Evolutionary conservation across 208 protist genomes (phyloP).

Genomic region (Angomonas ambiguus): DNA sequence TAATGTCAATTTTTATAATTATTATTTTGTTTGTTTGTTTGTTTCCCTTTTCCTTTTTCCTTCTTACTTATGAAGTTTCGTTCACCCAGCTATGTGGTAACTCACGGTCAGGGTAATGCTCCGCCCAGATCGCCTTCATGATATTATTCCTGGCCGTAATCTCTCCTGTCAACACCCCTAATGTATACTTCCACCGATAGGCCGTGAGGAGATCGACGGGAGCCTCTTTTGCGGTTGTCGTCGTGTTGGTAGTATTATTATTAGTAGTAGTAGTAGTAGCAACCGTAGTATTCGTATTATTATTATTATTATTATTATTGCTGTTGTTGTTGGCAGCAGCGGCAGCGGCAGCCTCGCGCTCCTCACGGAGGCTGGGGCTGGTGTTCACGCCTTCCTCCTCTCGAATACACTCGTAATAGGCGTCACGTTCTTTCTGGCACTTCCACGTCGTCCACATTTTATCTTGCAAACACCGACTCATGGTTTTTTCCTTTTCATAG

Average conservation of each 20-base stretch:
- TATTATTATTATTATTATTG: background rate
- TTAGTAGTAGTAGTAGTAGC: background rate
- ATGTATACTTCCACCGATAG: slow-evolving; percentile 82
- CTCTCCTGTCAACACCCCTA: slow-evolving; percentile 74
- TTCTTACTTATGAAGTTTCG: slow-evolving; percentile 16
- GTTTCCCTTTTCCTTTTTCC: background rate
- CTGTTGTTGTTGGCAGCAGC: background rate
- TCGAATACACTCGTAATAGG: slow-evolving; percentile 58
- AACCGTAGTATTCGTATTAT: background rate
- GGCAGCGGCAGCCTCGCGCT: background rate
- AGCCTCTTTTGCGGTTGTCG: background rate
- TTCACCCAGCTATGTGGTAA: slow-evolving; percentile 80
- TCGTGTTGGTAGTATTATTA: too few species aligned
- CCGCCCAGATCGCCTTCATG: slow-evolving; percentile 62
- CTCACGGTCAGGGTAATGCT: slow-evolving; percentile 79
- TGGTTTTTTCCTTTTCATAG: slow-evolving; percentile 68
- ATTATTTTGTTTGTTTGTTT: background rate
- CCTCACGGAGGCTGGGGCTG: slow-evolving; percentile 6
- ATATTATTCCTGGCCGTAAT: slow-evolving; percentile 78
- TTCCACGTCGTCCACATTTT: slow-evolving; percentile 90
- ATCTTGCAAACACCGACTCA: slow-evolving; percentile 80
- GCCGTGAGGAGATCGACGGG: slow-evolving; percentile 46
- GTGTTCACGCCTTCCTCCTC: slow-evolving; percentile 31
- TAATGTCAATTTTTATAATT: background rate
- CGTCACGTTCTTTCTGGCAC: slow-evolving; percentile 84